Evolutionary conservation across 1,139 yeast species (phyloP).

Genomic region (Magnusiomyces sp.): DNA sequence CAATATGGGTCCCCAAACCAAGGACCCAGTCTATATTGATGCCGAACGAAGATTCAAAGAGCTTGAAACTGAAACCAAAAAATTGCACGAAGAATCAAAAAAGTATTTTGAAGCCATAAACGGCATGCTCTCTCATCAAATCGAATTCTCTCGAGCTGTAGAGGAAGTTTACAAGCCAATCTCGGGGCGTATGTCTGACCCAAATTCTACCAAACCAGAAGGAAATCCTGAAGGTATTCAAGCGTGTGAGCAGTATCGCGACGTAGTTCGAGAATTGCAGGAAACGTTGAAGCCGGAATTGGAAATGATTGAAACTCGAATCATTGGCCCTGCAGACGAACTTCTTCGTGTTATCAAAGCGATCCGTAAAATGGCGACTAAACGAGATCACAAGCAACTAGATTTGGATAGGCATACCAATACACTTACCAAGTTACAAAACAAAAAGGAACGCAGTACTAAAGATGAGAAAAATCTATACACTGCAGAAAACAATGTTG

Average conservation of each 20-base stretch:
- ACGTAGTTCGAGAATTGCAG: slow-evolving; percentile 77
- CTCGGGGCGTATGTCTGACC: slow-evolving; percentile 84
- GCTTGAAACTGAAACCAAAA: slow-evolving; percentile 80
- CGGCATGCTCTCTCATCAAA: slow-evolving; percentile 87
- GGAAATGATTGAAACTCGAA: slow-evolving; percentile 82
- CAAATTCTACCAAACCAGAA: slow-evolving; percentile 74
- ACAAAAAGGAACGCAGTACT: slow-evolving; percentile 69
- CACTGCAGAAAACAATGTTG: slow-evolving; percentile 80
- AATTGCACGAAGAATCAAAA: slow-evolving; percentile 80
- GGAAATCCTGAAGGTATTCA: slow-evolving; percentile 94
- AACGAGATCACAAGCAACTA: slow-evolving; percentile 90
- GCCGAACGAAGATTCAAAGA: slow-evolving; percentile 95
- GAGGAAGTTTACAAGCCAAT: slow-evolving; percentile 96
- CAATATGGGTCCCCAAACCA: slow-evolving; percentile 60
- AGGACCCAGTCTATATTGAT: slow-evolving; percentile 83
- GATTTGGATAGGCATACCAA: slow-evolving; percentile 84
- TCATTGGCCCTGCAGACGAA: slow-evolving; percentile 89
- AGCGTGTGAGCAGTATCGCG: slow-evolving; percentile 88
- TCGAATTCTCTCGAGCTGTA: slow-evolving; percentile 86
- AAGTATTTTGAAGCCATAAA: slow-evolving; percentile 85
- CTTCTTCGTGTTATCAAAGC: slow-evolving; percentile 68
- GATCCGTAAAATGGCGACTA: slow-evolving; percentile 87
- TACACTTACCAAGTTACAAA: slow-evolving; percentile 61
- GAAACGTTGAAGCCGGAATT: slow-evolving; percentile 84
- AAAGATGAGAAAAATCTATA: slow-evolving; percentile 90